These are phyloP conservation scores for Heliamphora exappendiculata DNA, from an alignment of 148 eudicot genomes.

Conservation along the genomic window DNA sequence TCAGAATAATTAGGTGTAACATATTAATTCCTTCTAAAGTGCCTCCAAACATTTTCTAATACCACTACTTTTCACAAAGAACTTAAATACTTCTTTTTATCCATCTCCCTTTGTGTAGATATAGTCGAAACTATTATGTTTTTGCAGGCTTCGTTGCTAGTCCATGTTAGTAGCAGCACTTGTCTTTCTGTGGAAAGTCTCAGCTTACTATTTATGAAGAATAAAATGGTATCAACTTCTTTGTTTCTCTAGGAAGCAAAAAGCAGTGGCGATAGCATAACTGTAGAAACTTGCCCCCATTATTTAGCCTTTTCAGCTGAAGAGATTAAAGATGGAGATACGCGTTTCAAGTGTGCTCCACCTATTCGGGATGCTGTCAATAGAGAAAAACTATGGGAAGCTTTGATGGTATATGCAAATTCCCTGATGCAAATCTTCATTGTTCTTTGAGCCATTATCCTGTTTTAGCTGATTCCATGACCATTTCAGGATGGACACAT, in stretches of 20 bases:
- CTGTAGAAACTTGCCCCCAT: slow-evolving; percentile 93
- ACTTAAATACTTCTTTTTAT: neutral
- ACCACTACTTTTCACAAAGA: too few relatives aligned
- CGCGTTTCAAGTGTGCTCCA: slow-evolving; percentile 92
- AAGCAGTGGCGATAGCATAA: slow-evolving; percentile 72
- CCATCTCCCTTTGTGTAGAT: neutral
- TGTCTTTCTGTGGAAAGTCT: neutral
- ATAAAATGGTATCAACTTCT: neutral
- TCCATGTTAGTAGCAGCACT: neutral
- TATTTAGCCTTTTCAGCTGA: slow-evolving; percentile 92
- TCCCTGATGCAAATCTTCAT: neutral
- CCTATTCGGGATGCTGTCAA: slow-evolving; percentile 84
- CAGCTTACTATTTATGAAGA: neutral
- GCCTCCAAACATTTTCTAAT: too few relatives aligned
- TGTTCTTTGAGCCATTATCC: neutral
- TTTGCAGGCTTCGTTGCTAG: neutral
- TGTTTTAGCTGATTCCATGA: slow-evolving; percentile 6
- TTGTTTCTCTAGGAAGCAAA: slow-evolving; percentile 68
- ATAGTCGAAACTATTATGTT: neutral
- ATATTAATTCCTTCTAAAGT: neutral
- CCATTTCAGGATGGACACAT: slow-evolving; percentile 68
- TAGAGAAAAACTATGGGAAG: slow-evolving; percentile 73
- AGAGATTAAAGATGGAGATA: slow-evolving; percentile 87
- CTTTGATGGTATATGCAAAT: slow-evolving; percentile 63
- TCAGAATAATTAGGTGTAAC: neutral